Evolutionary conservation across 805 yeast species (phyloP), one percentile per base, ranked within the genome.

Genomic region (Yamadazyma sp.): DNA sequence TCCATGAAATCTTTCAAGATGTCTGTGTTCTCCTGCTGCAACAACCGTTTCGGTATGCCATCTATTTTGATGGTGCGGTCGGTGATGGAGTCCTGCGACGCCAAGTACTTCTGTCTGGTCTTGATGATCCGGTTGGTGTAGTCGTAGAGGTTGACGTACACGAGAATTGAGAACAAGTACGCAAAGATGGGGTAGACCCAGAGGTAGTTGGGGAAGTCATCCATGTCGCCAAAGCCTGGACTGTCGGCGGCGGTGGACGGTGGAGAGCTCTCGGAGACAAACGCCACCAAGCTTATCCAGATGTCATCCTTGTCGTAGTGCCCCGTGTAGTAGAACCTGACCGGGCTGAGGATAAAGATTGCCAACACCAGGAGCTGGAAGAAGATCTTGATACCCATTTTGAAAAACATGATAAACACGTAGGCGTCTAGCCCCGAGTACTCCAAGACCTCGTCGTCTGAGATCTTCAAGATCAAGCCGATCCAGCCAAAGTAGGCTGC

Each of bases 381-480:
- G 24, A 91, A 65, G 4, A 87, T 70, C 54, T 77, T 77, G 38
- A 89, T 84, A 36, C 95, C 79, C 84, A 89, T 85, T 42, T 58
- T 63, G 55, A 67, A 67, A 49, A 67, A 69, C 19, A 60, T 51
- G 37, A 69, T 50, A 38, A 61, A 67, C 28, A 66, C 73, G 64
- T 76, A 89, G 1, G 97, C 96, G 60, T 91, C 99, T 28, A 91
- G 64, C 0, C 99, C 99, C 1, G 96, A 95, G 51, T 80, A 82
- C 44, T 84, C 87, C 35, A 91, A 69, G 3, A 91, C 75, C 38
- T 89, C 90, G 10, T 77, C 74, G 48, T 93, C 98, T 15, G 76
- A 66, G 14, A 90, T 80, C 8, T 58, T 55, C 8, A 91, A 62
- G 7, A 39, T 37, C 20, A 34, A 19, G 14, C 19, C 25, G 12